A percentile compares a stretch with the other conserved stretches of the same genome.
Evolutionary conservation across 2,329 filamentous ascomycete genomes (phyloP).

Genomic region (Apiospora sp.): DNA sequence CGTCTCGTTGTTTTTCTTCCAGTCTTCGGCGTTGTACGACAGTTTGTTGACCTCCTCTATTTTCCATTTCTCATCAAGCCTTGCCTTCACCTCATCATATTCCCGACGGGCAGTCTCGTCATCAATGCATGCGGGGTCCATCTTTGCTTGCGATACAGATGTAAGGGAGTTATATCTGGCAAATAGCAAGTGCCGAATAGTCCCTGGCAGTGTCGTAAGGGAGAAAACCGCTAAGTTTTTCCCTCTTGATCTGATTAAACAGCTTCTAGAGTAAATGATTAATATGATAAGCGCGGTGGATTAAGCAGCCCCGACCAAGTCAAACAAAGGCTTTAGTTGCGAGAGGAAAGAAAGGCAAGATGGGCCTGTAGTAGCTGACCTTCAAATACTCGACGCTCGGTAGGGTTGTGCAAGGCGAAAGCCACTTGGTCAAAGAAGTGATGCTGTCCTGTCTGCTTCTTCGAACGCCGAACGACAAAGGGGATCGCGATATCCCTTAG

Average conservation of each 20-base stretch:
- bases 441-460: not conserved
- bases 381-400: not conserved
- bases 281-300: not conserved
- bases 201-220: not conserved
- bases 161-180: not conserved
- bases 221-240: not conserved
- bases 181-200: not conserved
- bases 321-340: not conserved
- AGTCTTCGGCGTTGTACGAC: not conserved
- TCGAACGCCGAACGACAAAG: not conserved
- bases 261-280: not conserved
- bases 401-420: not conserved
- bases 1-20: not conserved
- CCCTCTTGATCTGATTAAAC: not conserved
- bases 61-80: not conserved
- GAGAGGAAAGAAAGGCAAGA: not conserved
- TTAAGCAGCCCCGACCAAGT: not conserved
- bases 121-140: not conserved
- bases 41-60: not conserved
- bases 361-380: not conserved
- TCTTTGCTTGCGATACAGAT: not conserved
- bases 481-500: not conserved
- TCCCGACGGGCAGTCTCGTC: not conserved
- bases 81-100: not conserved
- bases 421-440: not conserved